phyloP scores from a whole-genome alignment of 2,329 filamentous ascomycete genomes.

The Ceratocystis papillata region DNA sequence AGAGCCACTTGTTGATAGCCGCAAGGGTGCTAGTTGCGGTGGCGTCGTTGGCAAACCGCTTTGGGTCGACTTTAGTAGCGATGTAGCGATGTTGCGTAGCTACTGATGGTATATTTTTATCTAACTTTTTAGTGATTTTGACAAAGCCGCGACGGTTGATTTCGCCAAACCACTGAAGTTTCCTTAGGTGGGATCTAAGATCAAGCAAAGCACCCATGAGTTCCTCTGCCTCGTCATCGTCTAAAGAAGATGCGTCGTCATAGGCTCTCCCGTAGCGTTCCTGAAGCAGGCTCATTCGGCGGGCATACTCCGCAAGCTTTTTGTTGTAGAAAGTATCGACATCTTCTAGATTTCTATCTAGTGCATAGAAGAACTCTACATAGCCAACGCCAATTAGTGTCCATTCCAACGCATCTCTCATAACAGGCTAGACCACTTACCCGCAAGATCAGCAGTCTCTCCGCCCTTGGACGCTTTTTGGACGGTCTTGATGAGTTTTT shows the following conservation, averaged over 20 bases:
- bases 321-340: constrained; percentile 96
- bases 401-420: constrained; percentile 26
- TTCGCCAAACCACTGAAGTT: constrained; percentile 95
- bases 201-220: constrained; percentile 83
- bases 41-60: constrained; percentile 69
- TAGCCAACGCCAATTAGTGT: constrained; percentile 23
- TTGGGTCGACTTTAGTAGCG: constrained; percentile 78
- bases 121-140: constrained; percentile 98
- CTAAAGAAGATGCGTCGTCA: constrained; percentile 60
- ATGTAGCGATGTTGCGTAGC: constrained; percentile 77
- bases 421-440: constrained; percentile 37
- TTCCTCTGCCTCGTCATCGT: constrained; percentile 83
- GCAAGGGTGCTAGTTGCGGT: constrained; percentile 40
- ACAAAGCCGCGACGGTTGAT: constrained; percentile 91
- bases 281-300: constrained; percentile 74
- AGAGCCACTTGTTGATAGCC: constrained; percentile 85
- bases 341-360: constrained; percentile 94
- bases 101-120: constrained; percentile 76
- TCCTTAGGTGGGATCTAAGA: constrained; percentile 73
- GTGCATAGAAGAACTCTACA: constrained; percentile 88
- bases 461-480: constrained; percentile 54
- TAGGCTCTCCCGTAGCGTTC: constrained; percentile 72
- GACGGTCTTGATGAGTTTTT: constrained; percentile 86
- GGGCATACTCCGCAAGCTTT: constrained; percentile 74
- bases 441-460: constrained; percentile 75